Evolutionary conservation across 257 asterid genomes (phyloP), one percentile per base, ranked within the genome.

Genomic region (Henckelia pumila): DNA sequence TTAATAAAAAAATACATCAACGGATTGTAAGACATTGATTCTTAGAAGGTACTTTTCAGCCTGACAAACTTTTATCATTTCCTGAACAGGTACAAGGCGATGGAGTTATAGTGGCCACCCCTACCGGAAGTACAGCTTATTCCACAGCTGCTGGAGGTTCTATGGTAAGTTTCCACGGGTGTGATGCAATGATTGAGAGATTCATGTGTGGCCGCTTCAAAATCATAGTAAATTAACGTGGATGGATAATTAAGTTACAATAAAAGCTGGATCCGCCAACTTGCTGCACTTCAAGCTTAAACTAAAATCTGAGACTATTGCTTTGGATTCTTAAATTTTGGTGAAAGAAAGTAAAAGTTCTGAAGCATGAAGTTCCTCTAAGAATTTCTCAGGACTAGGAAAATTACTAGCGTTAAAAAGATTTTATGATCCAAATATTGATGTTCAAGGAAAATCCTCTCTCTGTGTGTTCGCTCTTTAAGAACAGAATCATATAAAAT

Each of bases 121-220:
- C 99, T 55, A 94, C 97, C 47, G 99, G 99, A 77, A 94, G 99
- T 76, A 94, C 99, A 35, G 99, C 99, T 76, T 94, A 94, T 80
- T 91, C 97, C 67, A 91, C 99, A 16, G 96, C 99, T 53, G 99
- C 99, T 30, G 99, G 99, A 52, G 97, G 99, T 74, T 94, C 99
- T 69, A 85, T 94, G 99, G 99, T 93, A 83, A 66, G 89, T 63
- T 65, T 29, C 35, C 61, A 60, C 63, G 66, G 21, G 49, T 64
- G 68, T 25, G 35, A 19, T 59, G 22, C 53, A 57, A 26, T 33
- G 33, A 49, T 30, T 53, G 58, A 53, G 58, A 25, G 55, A 25
- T 49, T 66, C 40, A 16, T 9, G 55, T 74, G 68, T 37, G 32
- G 29, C 59, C 28, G 61, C 16, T 64, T 67, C n/a, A 20, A 29